A percentile compares a stretch with the other conserved stretches of the same genome.
These are phyloP conservation scores for Candida tammaniensis DNA, from an alignment of 805 yeast species.

Conservation along the genomic window DNA sequence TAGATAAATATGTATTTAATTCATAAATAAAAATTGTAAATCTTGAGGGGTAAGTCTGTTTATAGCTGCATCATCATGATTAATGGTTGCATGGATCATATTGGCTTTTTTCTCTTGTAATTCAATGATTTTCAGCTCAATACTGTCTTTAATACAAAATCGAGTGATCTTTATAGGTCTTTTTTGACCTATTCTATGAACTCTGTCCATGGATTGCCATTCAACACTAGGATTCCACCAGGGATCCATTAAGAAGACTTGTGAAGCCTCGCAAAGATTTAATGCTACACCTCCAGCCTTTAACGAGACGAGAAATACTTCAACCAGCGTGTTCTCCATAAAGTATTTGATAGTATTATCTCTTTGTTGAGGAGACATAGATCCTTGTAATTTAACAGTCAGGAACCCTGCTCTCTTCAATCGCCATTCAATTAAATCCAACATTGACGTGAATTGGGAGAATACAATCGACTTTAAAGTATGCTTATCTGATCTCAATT, in stretches of 20 bases:
- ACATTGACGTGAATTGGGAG: conserved; percentile 95
- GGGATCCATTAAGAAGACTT: conserved; percentile 92
- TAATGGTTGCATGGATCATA: conserved; percentile 96
- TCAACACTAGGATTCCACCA: conserved; percentile 99
- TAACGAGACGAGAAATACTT: conserved; percentile 88
- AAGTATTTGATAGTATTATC: conserved; percentile 88
- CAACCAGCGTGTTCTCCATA: conserved; percentile 89
- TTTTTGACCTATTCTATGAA: conserved; percentile 94
- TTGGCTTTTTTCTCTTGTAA: conserved; percentile 96
- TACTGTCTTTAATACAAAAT: conserved; percentile 93
- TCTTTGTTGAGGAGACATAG: conserved; percentile 95
- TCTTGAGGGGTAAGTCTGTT: conserved; percentile 89
- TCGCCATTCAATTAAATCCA: conserved; percentile 95
- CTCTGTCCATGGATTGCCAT: conserved; percentile 98
- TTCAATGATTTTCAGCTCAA: conserved; percentile 93
- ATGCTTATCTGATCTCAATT: conserved; percentile 76
- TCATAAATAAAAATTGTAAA: conserved; percentile 88
- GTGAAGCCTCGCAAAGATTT: conserved; percentile 94
- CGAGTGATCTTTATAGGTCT: conserved; percentile 92
- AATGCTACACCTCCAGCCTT: conserved; percentile 99
- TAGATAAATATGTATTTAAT: conserved; percentile 32
- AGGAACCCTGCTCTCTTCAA: conserved; percentile 91
- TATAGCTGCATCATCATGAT: conserved; percentile 88
- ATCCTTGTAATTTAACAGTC: conserved; percentile 92
- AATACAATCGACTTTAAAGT: conserved; percentile 96